Conservation (phyloP, 2,329 filamentous ascomycete genomes). For the Colletotrichum lini region DNA sequence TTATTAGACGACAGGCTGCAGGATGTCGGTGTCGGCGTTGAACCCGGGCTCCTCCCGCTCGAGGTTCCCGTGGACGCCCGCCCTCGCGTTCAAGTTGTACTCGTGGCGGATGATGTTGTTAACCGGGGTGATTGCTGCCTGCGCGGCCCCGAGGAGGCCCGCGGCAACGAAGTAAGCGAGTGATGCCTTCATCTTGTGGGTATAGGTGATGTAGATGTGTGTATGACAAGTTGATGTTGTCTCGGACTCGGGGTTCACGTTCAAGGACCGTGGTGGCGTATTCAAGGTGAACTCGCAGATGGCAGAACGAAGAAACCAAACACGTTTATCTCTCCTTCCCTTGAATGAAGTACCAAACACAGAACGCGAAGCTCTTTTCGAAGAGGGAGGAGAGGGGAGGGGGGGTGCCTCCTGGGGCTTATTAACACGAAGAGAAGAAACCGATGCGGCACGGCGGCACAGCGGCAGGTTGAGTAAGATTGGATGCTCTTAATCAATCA, state of each 20-base stretch:
- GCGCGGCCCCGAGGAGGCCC: slow-evolving; percentile 33
- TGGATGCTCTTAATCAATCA: slow-evolving; percentile 17
- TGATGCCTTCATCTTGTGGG: slow-evolving; percentile 33
- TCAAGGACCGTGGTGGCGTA: neutral
- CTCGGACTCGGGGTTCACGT: neutral
- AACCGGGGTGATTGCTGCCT: slow-evolving; percentile 34
- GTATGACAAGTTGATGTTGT: neutral
- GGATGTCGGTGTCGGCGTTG: slow-evolving; percentile 7
- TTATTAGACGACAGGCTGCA: slow-evolving; percentile 28
- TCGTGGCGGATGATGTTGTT: slow-evolving; percentile 41
- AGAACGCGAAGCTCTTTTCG: neutral
- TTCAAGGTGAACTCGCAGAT: slow-evolving; percentile 25
- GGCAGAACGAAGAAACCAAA: neutral
- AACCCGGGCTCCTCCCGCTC: neutral
- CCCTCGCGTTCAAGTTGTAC: slow-evolving; percentile 40
- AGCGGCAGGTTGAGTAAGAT: slow-evolving; percentile 19
- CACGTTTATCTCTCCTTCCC: neutral
- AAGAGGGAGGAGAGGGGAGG: neutral
- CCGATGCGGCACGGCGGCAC: neutral
- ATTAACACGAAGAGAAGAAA: neutral
- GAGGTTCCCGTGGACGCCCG: slow-evolving; percentile 32
- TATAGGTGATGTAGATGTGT: neutral
- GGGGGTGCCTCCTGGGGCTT: neutral
- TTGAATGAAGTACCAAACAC: neutral
- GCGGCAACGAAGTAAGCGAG: slow-evolving; percentile 28